phyloP scores from a whole-genome alignment of 2,329 filamentous ascomycete species.

The Leptodontidium sp. region DNA sequence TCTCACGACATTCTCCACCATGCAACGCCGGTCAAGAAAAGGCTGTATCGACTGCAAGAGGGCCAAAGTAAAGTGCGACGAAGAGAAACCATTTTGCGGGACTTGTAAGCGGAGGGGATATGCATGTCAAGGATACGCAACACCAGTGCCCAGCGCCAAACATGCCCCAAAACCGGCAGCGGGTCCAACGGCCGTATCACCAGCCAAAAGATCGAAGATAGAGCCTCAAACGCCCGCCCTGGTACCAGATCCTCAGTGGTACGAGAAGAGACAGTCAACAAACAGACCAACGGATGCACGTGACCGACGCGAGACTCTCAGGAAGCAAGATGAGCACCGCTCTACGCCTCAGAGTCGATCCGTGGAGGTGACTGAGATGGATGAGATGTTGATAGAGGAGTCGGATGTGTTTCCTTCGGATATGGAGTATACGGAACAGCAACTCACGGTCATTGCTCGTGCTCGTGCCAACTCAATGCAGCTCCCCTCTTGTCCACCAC shows the following conservation, averaged over 20 bases:
- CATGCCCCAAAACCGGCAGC: not conserved
- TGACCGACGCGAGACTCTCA: not conserved
- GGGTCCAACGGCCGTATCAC: not conserved
- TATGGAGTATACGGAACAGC: not conserved
- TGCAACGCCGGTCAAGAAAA: constrained; percentile 31
- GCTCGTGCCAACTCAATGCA: constrained; percentile 7
- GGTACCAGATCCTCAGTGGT: constrained; percentile 4
- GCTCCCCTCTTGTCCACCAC: constrained; percentile 4
- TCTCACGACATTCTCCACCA: not conserved
- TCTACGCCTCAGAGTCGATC: not conserved
- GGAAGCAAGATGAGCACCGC: not conserved
- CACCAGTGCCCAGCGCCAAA: constrained; percentile 10
- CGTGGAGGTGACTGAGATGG: not conserved
- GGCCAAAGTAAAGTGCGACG: constrained; percentile 74
- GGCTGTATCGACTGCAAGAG: constrained; percentile 71
- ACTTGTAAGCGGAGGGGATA: constrained; percentile 47
- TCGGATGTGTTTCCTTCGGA: not conserved
- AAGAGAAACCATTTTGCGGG: constrained; percentile 50
- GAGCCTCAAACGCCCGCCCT: constrained; percentile 12
- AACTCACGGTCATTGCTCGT: not conserved
- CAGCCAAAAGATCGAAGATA: not conserved
- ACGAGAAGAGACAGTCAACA: constrained; percentile 11
- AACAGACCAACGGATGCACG: not conserved
- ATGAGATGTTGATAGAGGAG: not conserved
- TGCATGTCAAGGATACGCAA: constrained; percentile 46